These are phyloP conservation scores for Cantharellus cinnabarinus DNA, from an alignment of 768 basidiomycete species.

Conservation along the genomic window DNA sequence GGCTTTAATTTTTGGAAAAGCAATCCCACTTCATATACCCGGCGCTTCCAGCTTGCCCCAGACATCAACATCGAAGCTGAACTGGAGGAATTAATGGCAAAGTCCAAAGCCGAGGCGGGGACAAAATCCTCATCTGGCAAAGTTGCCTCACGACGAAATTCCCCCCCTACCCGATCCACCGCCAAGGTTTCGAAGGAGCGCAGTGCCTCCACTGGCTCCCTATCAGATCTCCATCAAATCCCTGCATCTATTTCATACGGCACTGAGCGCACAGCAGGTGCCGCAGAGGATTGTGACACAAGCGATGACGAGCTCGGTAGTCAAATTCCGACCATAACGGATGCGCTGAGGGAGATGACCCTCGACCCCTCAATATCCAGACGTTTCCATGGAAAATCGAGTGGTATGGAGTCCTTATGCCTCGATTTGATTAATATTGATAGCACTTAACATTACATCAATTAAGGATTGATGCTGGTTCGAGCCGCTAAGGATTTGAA, in stretches of 20 bases:
- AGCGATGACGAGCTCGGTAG: constrained; percentile 9
- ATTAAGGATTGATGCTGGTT: constrained; percentile 24
- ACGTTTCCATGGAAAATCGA: constrained; percentile 35
- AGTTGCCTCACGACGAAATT: no score
- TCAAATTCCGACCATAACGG: constrained; percentile 15
- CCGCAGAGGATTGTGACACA: background rate
- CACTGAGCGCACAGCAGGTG: no score
- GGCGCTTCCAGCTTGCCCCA: constrained; percentile 1
- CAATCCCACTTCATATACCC: background rate
- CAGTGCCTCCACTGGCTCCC: background rate
- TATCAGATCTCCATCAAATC: no score
- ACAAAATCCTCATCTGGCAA: no score
- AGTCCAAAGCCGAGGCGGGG: background rate
- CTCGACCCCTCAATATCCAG: constrained; percentile 5
- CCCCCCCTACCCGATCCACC: no score
- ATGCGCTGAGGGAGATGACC: constrained; percentile 12
- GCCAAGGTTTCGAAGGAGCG: background rate
- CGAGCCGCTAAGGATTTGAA: constrained; percentile 39
- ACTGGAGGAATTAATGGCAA: constrained; percentile 13
- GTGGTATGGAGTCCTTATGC: constrained; percentile 12
- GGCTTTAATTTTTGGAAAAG: background rate
- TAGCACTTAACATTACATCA: background rate
- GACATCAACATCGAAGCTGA: constrained; percentile 18
- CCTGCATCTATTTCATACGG: background rate
- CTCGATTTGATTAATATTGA: background rate